Percentiles rank a stretch among this genome's conserved stretches.
Evolutionary conservation across 1,284 basidiomycete species (phyloP).

Genomic region (Cryptococcus maquisensis): DNA sequence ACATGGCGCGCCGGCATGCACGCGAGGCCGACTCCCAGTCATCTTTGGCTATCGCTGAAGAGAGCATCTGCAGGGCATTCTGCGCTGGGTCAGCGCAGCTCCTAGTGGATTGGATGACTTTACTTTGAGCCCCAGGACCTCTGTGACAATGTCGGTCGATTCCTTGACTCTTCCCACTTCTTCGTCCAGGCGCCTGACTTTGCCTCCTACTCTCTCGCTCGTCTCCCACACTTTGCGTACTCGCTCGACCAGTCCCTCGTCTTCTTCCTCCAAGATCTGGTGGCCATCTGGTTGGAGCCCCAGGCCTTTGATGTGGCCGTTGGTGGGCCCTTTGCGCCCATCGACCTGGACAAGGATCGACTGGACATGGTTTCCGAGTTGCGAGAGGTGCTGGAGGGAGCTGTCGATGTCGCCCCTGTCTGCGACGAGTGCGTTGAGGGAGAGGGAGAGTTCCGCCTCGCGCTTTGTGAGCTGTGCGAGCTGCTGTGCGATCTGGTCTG

Average conservation of each 20-base stretch:
- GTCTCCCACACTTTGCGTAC: slow-evolving; percentile 56
- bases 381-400: slow-evolving; percentile 62
- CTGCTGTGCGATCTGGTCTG: slow-evolving; percentile 41
- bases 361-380: slow-evolving; percentile 63
- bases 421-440: slow-evolving; percentile 68
- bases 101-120: slow-evolving; percentile 7
- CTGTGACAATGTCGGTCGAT: slow-evolving; percentile 75
- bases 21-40: slow-evolving; percentile 95
- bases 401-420: slow-evolving; percentile 62
- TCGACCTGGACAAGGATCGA: slow-evolving; percentile 61
- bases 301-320: slow-evolving; percentile 16
- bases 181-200: slow-evolving; percentile 80
- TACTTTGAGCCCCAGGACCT: slow-evolving; percentile 87
- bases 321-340: slow-evolving; percentile 47
- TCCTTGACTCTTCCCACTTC: slow-evolving; percentile 83
- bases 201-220: slow-evolving; percentile 82
- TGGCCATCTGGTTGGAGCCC: slow-evolving; percentile 30
- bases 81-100: slow-evolving; percentile 35
- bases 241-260: slow-evolving; percentile 42
- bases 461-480: slow-evolving; percentile 63
- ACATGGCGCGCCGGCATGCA: slow-evolving; percentile 85
- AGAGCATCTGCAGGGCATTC: slow-evolving; percentile 74
- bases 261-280: slow-evolving; percentile 16
- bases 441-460: slow-evolving; percentile 69
- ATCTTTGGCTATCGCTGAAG: slow-evolving; percentile 69